Base-by-base conservation (phyloP, 371 early-diverging fungal genomes). In the Mucor irregularis region DNA sequence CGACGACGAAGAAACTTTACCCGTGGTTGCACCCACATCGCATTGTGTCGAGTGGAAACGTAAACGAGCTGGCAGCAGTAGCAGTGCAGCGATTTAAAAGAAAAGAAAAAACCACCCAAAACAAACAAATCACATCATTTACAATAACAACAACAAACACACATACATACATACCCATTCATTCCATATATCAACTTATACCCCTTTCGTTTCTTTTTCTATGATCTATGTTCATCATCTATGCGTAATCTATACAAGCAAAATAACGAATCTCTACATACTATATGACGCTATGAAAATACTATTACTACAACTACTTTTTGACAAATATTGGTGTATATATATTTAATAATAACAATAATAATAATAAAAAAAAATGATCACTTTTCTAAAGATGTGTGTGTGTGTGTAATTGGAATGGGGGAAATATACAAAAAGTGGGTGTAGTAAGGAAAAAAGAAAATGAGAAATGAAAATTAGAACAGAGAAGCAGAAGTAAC, bases 401-500 rank as follows among this genome's bases (percentile, higher is more conserved):
- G 29, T 33, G 13, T 37, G 5, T 45, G 13, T 26, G 28, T 8
- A 37, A 40, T 31, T 9, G n/a, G 30, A 38, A 21, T 24, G 17
- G 9, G 5, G 25, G n/a, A 28, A 44, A 21, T 46, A 53, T 38
- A 39, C 22, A 60, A 43, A 30, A 42, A 28, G 34, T 25, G 26
- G 19, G 13, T 16, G 7, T 19, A 40, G n/a, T n/a, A n/a, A n/a
- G n/a, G n/a, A n/a, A n/a, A n/a, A n/a, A n/a, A n/a, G n/a, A n/a
- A n/a, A n/a, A n/a, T n/a, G n/a, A n/a, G n/a, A n/a, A n/a, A n/a
- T n/a, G n/a, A n/a, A n/a, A n/a, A n/a, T 47, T 61, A 69, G 43
- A 66, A 70, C 28, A 66, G 61, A 30, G 66, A 62, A 10, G 71
- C 51, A 16, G 71, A 66, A 17, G 69, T 61, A 43, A 69, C 58